These are phyloP conservation scores for Leishmania major DNA, from an alignment of 208 protist species.

Conservation along the genomic window DNA sequence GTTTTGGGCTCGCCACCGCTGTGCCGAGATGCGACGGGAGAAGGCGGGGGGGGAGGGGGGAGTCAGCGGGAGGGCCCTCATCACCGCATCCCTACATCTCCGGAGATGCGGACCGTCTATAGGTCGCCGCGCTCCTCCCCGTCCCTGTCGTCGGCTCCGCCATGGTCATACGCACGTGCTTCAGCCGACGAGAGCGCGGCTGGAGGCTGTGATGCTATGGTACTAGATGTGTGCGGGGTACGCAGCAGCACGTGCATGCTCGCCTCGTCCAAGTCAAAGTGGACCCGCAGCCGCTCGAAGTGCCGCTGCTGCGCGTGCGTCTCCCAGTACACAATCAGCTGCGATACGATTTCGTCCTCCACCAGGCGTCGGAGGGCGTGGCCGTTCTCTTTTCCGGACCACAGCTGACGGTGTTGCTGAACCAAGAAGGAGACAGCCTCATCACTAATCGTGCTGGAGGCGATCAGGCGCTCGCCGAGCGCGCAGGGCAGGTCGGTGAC, in stretches of 20 bases:
- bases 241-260: conserved; percentile 22
- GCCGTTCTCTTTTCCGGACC: conserved; percentile 71
- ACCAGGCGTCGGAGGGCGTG: conserved; percentile 61
- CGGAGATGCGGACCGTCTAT: not conserved
- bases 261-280: conserved; percentile 31
- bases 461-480: conserved; percentile 28
- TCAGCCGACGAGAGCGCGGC: not conserved
- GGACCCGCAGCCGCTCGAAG: conserved; percentile 13
- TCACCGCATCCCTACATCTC: not conserved
- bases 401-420: conserved; percentile 40
- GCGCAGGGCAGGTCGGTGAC: conserved; percentile 57
- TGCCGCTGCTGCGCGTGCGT: conserved; percentile 14
- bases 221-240: not conserved
- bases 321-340: conserved; percentile 53
- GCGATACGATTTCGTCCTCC: conserved; percentile 62
- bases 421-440: conserved; percentile 63
- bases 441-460: conserved; percentile 56
- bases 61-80: not conserved
- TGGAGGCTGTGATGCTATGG: not conserved
- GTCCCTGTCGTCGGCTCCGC: not conserved
- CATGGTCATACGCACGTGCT: not conserved
- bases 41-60: not conserved
- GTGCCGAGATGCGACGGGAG: no score
- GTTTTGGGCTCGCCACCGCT: not conserved
- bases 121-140: conserved; percentile 2